A percentile compares a stretch with the other conserved stretches of the same genome.
Evolutionary conservation across 306 rosid genomes (phyloP).

Genomic region (Prunus mume): DNA sequence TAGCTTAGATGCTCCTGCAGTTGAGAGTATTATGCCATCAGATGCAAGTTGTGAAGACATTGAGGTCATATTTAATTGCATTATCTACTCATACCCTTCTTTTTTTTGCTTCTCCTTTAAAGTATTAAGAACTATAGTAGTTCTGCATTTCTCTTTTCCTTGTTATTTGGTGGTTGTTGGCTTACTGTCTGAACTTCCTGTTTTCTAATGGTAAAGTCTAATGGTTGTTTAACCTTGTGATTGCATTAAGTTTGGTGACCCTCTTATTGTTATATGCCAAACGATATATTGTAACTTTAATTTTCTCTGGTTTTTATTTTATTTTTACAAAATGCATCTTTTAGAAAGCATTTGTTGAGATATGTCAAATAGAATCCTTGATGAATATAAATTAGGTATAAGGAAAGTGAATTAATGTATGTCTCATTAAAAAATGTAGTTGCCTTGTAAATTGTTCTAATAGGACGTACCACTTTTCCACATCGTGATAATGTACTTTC

Average conservation of each 20-base stretch:
- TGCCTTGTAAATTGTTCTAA: neutral
- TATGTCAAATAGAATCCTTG: neutral
- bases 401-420: neutral
- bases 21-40: conserved; percentile 52
- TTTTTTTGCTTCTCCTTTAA: neutral
- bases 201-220: neutral
- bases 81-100: neutral
- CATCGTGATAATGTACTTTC: neutral
- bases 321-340: neutral
- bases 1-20: conserved; percentile 55
- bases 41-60: conserved; percentile 86
- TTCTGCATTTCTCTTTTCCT: neutral
- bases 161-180: neutral
- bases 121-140: neutral
- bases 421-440: neutral
- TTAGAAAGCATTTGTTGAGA: neutral
- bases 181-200: neutral
- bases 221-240: neutral
- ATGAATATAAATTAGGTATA: neutral
- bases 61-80: conserved; percentile 49
- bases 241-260: neutral
- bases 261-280: neutral
- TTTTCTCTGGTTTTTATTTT: neutral
- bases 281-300: neutral
- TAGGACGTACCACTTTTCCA: neutral